phyloP scores from a whole-genome alignment of 495 filamentous ascomycete species.

The Cryomyces minteri region DNA sequence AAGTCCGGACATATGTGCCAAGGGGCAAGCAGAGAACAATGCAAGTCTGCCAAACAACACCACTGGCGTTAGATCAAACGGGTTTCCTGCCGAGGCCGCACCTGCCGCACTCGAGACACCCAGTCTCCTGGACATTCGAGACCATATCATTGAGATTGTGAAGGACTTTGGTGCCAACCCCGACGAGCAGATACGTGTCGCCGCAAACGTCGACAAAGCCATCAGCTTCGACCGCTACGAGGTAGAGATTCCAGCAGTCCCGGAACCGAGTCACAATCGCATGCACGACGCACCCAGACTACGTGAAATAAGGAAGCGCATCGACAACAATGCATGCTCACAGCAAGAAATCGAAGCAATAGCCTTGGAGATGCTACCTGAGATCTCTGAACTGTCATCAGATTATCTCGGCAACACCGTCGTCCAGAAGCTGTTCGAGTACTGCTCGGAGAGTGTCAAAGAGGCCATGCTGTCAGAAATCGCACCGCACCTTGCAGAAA shows the following conservation, averaged over 20 bases:
- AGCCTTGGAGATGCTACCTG: conserved; percentile 80
- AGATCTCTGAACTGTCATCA: conserved; percentile 84
- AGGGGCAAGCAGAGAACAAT: conserved; percentile 30
- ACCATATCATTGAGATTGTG: conserved; percentile 74
- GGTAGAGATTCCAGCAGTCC: conserved; percentile 74
- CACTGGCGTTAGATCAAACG: conserved; percentile 19
- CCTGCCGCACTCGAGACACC: conserved; percentile 35
- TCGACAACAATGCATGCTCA: conserved; percentile 81
- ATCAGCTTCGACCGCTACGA: conserved; percentile 54
- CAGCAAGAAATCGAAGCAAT: conserved; percentile 81
- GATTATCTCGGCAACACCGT: conserved; percentile 98
- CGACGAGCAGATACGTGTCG: conserved; percentile 61
- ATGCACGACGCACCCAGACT: conserved; percentile 91
- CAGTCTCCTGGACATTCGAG: conserved; percentile 52
- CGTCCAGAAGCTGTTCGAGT: conserved; percentile 97
- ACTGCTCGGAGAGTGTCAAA: conserved; percentile 75
- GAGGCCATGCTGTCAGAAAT: conserved; percentile 84
- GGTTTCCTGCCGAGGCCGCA: conserved; percentile 21
- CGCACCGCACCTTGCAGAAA: conserved; percentile 81
- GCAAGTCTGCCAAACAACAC: conserved; percentile 10
- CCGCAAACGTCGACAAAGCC: conserved; percentile 50
- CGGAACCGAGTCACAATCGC: conserved; percentile 76
- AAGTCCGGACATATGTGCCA: conserved; percentile 69
- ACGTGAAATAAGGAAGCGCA: conserved; percentile 89
- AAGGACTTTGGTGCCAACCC: conserved; percentile 71